Conservation (phyloP, 2,329 filamentous ascomycete species). For the Fusarium vanettenii region DNA sequence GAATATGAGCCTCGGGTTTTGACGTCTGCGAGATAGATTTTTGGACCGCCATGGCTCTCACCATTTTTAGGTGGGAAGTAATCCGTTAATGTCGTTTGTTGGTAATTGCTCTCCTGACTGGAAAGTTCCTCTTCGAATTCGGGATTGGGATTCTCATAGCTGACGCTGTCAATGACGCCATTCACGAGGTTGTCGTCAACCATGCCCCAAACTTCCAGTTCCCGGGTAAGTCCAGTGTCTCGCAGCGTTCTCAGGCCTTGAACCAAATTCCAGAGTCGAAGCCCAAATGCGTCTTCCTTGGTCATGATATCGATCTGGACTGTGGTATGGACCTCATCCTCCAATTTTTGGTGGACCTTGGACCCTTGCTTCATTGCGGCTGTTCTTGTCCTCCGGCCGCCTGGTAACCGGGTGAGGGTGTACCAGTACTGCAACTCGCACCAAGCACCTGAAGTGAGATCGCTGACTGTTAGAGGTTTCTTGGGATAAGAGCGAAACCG, state of each 20-base stretch:
- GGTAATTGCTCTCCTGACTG: slow-evolving; percentile 45
- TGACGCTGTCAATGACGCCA: slow-evolving; percentile 90
- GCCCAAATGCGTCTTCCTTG: slow-evolving; percentile 84
- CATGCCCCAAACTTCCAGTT: slow-evolving; percentile 87
- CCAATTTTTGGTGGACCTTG: slow-evolving; percentile 82
- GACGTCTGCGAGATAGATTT: slow-evolving; percentile 84
- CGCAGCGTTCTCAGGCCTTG: slow-evolving; percentile 82
- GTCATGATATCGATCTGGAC: slow-evolving; percentile 78
- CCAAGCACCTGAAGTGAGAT: slow-evolving; percentile 91
- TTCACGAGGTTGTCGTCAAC: slow-evolving; percentile 86
- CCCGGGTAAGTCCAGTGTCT: slow-evolving; percentile 77
- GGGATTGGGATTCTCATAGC: slow-evolving; percentile 79
- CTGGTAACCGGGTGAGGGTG: slow-evolving; percentile 76
- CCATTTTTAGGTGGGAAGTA: slow-evolving; percentile 50
- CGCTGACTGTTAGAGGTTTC: slow-evolving; percentile 87
- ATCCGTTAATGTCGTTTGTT: slow-evolving; percentile 54
- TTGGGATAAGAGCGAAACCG: slow-evolving; percentile 82
- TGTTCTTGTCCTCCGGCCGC: slow-evolving; percentile 81
- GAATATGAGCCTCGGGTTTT: slow-evolving; percentile 81
- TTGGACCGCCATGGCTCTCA: slow-evolving; percentile 27
- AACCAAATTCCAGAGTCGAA: slow-evolving; percentile 91
- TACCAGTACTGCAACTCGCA: slow-evolving; percentile 97
- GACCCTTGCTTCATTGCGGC: slow-evolving; percentile 86
- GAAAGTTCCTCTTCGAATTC: slow-evolving; percentile 72
- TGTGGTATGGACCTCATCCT: slow-evolving; percentile 85